A percentile compares a stretch with the other conserved stretches of the same genome.
Evolutionary conservation across 257 asterid species (phyloP).

Genomic region (Nicotiana sylvestris): DNA sequence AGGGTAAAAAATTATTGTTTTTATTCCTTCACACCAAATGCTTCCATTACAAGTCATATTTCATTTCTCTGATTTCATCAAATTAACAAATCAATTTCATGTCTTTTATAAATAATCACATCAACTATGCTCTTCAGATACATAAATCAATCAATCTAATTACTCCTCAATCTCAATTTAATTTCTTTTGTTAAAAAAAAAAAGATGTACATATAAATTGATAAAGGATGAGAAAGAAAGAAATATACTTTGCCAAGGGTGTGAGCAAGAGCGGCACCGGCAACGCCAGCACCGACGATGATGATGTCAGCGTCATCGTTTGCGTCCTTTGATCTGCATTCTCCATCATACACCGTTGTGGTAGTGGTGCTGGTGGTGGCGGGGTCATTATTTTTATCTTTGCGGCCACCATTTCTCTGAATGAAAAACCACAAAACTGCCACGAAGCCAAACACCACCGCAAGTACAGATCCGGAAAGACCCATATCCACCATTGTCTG

Average conservation of each 20-base stretch:
- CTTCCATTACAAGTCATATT: background rate
- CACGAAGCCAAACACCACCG: conserved; percentile 37
- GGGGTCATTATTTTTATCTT: background rate
- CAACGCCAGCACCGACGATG: conserved; percentile 63
- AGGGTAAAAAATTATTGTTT: background rate
- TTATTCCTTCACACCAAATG: background rate
- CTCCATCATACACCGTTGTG: conserved; percentile 42
- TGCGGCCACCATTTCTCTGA: conserved; percentile 17
- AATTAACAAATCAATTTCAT: background rate
- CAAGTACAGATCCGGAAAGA: conserved; percentile 36
- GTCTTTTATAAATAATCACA: background rate
- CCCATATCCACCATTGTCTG: conserved; percentile 38
- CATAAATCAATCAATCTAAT: background rate
- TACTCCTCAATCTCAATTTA: background rate
- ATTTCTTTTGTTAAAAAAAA: too few species aligned
- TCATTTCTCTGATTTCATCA: background rate
- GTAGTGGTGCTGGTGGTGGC: conserved; percentile 26
- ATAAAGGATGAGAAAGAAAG: background rate
- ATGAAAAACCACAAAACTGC: conserved; percentile 24
- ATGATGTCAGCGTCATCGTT: conserved; percentile 35
- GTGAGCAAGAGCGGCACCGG: conserved; percentile 73
- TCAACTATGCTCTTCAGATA: background rate
- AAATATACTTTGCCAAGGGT: conserved; percentile 62
- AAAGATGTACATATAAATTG: background rate
- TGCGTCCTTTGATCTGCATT: conserved; percentile 38